Base-by-base conservation (phyloP, 805 yeast genomes). In the Candida verbasci region DNA sequence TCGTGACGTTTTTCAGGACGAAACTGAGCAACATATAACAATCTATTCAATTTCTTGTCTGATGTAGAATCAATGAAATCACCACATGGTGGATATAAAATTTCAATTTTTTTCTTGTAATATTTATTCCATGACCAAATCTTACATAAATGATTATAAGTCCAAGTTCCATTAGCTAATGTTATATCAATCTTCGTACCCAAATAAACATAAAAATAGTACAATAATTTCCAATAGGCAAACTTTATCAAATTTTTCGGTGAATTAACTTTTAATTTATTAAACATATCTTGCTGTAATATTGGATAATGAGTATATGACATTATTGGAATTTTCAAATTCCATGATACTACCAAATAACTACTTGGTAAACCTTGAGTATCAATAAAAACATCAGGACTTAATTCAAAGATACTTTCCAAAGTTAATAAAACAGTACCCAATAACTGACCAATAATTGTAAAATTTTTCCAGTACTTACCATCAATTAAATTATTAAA, bases 231-330 rank as follows among this genome's bases (percentile, higher is more conserved):
- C 97, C 97, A 93, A 58, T 93, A 93, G 2, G 62, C 28, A 43
- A 68, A 75, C 29, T 48, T 51, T 42, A 46, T 47, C 32, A 40
- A 48, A 33, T 35, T 48, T 10, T 14, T 35, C 35, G 55, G 37
- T 3, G 40, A 49, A 27, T 52, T 40, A 38, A 53, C 56, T 35
- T 61, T 62, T 43, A 84, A 60, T 47, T 82, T 82, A 34, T 63
- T 64, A 45, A 88, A 63, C 99, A 93, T 93, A 47, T 91, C 97
- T 18, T 66, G 60, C 29, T 95, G 94, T 23, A 93, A 80, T 12
- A 89, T 76, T 1, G 99, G 99, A 63, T 85, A 93, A 61, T 93
- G 99, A n/a, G 87, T 86, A 52, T 93, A 93, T 1, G 96, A 78
- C 17, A 83, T 62, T 18, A 93, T 73, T 0, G 98, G 98, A 20